Conservation (phyloP, 495 filamentous ascomycete genomes). For the Delitschia confertaspora region DNA sequence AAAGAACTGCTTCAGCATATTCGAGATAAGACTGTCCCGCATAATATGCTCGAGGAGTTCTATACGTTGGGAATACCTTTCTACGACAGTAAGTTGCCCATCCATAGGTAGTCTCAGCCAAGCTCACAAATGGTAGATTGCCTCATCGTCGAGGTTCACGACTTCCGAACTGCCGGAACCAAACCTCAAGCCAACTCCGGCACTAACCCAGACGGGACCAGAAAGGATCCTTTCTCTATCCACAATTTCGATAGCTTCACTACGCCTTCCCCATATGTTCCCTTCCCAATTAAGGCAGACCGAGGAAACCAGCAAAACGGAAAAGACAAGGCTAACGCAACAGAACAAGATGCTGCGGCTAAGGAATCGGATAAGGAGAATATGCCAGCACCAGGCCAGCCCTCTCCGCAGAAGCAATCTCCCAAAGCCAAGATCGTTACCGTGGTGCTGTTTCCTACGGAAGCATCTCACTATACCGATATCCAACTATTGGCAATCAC, state of each 20-base stretch:
- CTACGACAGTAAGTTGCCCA: conserved; percentile 62
- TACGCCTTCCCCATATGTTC: conserved; percentile 77
- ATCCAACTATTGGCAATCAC: conserved; percentile 67
- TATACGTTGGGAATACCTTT: conserved; percentile 60
- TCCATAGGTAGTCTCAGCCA: background rate
- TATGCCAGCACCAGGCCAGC: conserved; percentile 42
- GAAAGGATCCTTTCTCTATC: conserved; percentile 64
- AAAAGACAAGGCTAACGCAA: conserved; percentile 29
- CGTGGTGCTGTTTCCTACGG: conserved; percentile 83
- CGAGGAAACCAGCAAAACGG: conserved; percentile 36
- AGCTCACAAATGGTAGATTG: conserved; percentile 48
- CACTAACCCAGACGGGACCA: conserved; percentile 48
- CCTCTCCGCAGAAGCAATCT: conserved; percentile 41
- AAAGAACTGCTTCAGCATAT: conserved; percentile 72
- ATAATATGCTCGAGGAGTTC: conserved; percentile 66
- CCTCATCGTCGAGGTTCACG: conserved; percentile 83
- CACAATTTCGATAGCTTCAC: conserved; percentile 84
- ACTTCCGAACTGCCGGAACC: conserved; percentile 60
- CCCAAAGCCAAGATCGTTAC: conserved; percentile 52
- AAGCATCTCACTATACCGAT: conserved; percentile 62
- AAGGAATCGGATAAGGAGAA: conserved; percentile 40
- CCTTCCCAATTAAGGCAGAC: conserved; percentile 54
- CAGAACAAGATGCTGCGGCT: conserved; percentile 31
- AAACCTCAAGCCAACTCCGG: conserved; percentile 43
- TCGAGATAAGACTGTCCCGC: conserved; percentile 54